Conservation (phyloP, 495 filamentous ascomycete genomes). For the Articulospora tetracladia region DNA sequence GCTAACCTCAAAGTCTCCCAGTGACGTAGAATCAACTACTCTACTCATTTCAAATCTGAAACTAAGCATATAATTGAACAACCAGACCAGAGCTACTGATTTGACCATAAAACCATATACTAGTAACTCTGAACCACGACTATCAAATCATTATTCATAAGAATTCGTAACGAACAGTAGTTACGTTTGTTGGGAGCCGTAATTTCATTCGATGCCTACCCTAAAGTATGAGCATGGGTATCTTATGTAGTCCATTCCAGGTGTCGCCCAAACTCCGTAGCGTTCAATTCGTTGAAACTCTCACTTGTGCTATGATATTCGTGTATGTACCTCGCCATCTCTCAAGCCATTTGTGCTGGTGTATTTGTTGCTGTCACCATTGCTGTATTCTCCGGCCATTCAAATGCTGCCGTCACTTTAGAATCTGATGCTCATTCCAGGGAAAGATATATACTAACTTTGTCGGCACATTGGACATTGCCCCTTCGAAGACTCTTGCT, state of each 20-base stretch:
- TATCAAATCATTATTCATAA: no score
- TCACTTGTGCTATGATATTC: no score
- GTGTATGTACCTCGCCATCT: neutral
- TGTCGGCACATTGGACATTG: conserved; percentile 98
- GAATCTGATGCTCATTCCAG: neutral
- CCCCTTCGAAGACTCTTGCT: conserved; percentile 88
- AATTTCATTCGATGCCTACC: neutral
- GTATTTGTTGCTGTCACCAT: neutral
- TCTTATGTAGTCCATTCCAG: neutral
- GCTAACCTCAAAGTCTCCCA: no score
- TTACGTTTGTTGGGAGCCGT: neutral
- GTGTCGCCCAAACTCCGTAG: neutral
- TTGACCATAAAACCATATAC: no score
- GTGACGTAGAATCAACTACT: no score
- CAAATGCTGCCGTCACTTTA: neutral
- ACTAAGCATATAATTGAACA: no score
- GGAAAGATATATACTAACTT: conserved; percentile 55
- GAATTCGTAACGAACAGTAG: no score
- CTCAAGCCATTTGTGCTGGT: neutral
- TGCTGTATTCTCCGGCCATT: neutral
- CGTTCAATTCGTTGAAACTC: neutral
- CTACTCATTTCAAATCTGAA: no score
- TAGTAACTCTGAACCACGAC: no score
- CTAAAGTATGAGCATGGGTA: neutral
- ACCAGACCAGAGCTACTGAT: no score